Base-by-base conservation (phyloP, 495 filamentous ascomycete species). In the Aspergillus olivimuriae region DNA sequence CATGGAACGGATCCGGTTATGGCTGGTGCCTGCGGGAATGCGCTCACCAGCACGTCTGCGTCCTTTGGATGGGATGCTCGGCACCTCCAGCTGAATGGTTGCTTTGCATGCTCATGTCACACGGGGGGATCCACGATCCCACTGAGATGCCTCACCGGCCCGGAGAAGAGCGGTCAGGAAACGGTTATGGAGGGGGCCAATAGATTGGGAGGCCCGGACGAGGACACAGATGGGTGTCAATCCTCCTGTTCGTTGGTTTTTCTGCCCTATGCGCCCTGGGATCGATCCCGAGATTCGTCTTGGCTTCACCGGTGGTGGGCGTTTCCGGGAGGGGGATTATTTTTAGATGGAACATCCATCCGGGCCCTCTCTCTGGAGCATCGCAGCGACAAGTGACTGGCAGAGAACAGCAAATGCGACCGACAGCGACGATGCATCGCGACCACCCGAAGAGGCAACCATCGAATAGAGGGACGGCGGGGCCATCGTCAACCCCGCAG, bases 401-500 rank as follows among this genome's bases (percentile, higher is more conserved):
- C 7, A 34, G 4, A n/a, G 15, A 34, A 34, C 15, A 34, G 16
- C 10, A 26, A 30, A 41, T 41, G 38, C 38, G 23, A 41, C 23
- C 38, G 15, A 23, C 30, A 1, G 16, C 4, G 16, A 41, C 16
- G 23, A 41, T 41, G 38, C 38, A 41, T 28, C 14, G n/a, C 26
- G 38, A 30, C 12, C 7, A 39, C 10, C 16, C 12, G 21, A 39
- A 39, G 26, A 39, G 22, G 38, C 23, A 41, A 41, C 38, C 23
- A 24, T 41, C 3, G 19, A 39, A 39, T 9, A 4, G n/a, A 1
- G n/a, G 30, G 18, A 41, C 19, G 21, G 34, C 12, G 33, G 42
- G 20, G 33, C 36, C n/a, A 31, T 19, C 37, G 7, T 17, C 22
- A 55, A 48, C 59, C 57, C 57, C 52, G 57, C 20, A 43, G 44